Evolutionary conservation across 139 green algal species (phyloP).

Genomic region (Pleodorina starrii): DNA sequence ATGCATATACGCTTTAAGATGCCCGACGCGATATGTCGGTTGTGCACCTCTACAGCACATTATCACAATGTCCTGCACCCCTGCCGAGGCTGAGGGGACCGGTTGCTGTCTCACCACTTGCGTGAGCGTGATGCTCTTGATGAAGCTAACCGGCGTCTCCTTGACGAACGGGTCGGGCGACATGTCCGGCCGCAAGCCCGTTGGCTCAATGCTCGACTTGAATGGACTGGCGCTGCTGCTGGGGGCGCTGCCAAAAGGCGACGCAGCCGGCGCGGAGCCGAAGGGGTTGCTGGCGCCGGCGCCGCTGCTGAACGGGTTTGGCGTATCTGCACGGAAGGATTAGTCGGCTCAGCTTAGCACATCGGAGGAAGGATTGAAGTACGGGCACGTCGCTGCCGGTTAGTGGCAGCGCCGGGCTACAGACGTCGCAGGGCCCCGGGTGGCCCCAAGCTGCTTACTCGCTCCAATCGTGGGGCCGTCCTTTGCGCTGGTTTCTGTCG

Average conservation of each 20-base stretch:
- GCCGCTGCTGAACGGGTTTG: constrained; percentile 39
- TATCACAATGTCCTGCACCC: too few species aligned
- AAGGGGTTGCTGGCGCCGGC: constrained; percentile 57
- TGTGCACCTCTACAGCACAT: too few species aligned
- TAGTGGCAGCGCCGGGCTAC: too few species aligned
- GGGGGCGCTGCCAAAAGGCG: constrained; percentile 49
- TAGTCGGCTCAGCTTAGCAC: too few species aligned
- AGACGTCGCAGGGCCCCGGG: too few species aligned
- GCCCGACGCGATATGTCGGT: too few species aligned
- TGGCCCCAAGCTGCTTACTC: neutral
- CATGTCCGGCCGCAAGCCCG: constrained; percentile 78
- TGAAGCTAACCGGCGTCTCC: constrained; percentile 61
- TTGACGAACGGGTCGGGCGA: constrained; percentile 71
- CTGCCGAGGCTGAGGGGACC: too few species aligned
- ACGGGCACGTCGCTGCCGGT: too few species aligned
- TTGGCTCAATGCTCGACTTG: constrained; percentile 65
- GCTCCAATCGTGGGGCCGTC: constrained; percentile 6
- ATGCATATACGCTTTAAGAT: too few species aligned
- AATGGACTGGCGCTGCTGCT: constrained; percentile 51
- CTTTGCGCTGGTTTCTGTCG: neutral
- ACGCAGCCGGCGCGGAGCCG: constrained; percentile 15
- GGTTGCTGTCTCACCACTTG: constrained; percentile 86
- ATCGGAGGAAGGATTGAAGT: too few species aligned
- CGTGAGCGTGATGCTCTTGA: constrained; percentile 77
- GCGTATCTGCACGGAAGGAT: constrained; percentile 14